Evolutionary conservation across 441 rosid genomes (phyloP).

Genomic region (Adansonia gregorii): DNA sequence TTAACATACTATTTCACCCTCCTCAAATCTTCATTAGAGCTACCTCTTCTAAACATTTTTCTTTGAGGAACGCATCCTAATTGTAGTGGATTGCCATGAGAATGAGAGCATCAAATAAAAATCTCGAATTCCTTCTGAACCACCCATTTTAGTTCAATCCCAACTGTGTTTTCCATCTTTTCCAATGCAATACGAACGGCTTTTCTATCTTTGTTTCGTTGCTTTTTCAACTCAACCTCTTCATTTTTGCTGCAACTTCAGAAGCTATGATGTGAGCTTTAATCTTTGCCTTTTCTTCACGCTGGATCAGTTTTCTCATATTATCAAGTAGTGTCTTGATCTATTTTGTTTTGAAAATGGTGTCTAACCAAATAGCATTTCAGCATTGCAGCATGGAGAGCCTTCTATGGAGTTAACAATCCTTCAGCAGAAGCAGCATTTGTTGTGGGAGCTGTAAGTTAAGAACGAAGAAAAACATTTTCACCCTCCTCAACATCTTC

Average conservation of each 20-base stretch:
- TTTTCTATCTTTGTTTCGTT: slow-evolving; percentile 59
- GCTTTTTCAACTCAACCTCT: slow-evolving; percentile 54
- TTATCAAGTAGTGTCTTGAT: no score
- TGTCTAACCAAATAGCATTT: not conserved
- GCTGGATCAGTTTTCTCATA: slow-evolving; percentile 22
- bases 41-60: no score
- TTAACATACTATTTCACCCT: no score
- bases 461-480: no score
- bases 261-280: slow-evolving; percentile 45
- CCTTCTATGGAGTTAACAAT: not conserved
- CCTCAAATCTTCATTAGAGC: no score
- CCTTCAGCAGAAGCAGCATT: not conserved
- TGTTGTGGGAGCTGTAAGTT: no score
- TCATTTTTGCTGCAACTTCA: slow-evolving; percentile 25
- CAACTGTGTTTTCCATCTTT: slow-evolving; percentile 64
- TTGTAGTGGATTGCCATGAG: no score
- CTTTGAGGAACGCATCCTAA: no score
- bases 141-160: slow-evolving; percentile 50
- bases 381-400: not conserved
- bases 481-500: no score
- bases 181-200: slow-evolving; percentile 62
- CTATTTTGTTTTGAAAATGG: not conserved
- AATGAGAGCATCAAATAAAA: slow-evolving; percentile 45
- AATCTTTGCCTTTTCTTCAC: slow-evolving; percentile 58
- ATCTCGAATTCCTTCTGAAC: slow-evolving; percentile 55